Evolutionary conservation across 768 basidiomycete species (phyloP).

Genomic region (Leccinum sublutescens): DNA sequence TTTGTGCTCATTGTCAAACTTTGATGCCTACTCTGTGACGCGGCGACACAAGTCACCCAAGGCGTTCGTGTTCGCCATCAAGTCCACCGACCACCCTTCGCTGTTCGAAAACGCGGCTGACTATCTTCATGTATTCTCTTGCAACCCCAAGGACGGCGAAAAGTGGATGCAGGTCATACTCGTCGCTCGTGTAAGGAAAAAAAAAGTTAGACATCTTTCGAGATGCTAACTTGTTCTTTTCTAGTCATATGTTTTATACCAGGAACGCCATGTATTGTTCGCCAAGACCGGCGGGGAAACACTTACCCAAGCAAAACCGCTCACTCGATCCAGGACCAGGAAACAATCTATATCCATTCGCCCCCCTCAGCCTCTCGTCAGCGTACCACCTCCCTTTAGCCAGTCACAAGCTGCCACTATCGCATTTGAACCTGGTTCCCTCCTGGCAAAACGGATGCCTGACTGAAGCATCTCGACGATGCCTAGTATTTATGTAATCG

Average conservation of each 20-base stretch:
- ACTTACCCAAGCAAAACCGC: conserved; percentile 30
- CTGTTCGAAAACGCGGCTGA: conserved; percentile 87
- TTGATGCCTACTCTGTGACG: conserved; percentile 83
- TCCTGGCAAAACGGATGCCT: conserved; percentile 51
- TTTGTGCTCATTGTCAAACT: conserved; percentile 84
- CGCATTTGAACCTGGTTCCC: conserved; percentile 74
- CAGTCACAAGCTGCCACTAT: conserved; percentile 34
- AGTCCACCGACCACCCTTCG: conserved; percentile 82
- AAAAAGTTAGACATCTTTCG: neutral
- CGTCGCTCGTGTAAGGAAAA: conserved; percentile 69
- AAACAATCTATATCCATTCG: conserved; percentile 35
- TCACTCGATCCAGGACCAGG: conserved; percentile 38
- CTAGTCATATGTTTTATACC: conserved; percentile 80
- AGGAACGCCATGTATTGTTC: conserved; percentile 67
- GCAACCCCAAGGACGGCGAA: conserved; percentile 68
- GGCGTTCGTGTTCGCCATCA: conserved; percentile 79
- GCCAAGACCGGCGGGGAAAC: conserved; percentile 24
- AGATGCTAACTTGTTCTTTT: conserved; percentile 8
- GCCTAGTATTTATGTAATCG: conserved; percentile 1
- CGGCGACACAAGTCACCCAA: conserved; percentile 81
- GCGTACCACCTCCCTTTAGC: conserved; percentile 42
- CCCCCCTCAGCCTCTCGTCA: conserved; percentile 49
- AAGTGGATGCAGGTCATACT: conserved; percentile 80
- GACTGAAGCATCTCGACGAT: neutral
- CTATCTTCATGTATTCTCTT: conserved; percentile 85